Percentiles rank a stretch among this genome's conserved stretches.
Conservation (phyloP, 805 yeast genomes). For the Ogataea thermomethanolica region DNA sequence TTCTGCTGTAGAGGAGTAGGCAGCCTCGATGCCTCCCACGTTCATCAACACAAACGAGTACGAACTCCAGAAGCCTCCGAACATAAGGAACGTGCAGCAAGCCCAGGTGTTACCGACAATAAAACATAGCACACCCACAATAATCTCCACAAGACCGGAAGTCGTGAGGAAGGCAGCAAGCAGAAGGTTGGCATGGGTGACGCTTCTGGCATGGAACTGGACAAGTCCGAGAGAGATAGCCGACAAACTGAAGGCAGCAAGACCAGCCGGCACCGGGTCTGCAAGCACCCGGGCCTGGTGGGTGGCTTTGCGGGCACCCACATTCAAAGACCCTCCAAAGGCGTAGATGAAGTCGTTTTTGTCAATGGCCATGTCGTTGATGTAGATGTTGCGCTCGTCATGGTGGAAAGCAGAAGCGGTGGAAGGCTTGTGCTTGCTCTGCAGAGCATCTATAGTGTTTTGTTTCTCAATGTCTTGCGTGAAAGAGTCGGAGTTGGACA, state of each 20-base stretch:
- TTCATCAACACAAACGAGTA: slow-evolving; percentile 45
- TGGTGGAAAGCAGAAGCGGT: slow-evolving; percentile 33
- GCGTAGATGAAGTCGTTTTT: slow-evolving; percentile 58
- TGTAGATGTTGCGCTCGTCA: slow-evolving; percentile 40
- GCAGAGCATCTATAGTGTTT: slow-evolving; percentile 11
- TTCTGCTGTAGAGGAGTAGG: slow-evolving; percentile 37
- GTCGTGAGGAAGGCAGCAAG: slow-evolving; percentile 46
- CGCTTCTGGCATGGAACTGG: slow-evolving; percentile 45
- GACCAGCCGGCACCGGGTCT: slow-evolving; percentile 54
- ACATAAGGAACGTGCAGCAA: slow-evolving; percentile 47
- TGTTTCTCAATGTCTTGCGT: slow-evolving; percentile 29
- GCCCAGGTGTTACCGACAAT: slow-evolving; percentile 54
- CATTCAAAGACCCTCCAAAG: slow-evolving; percentile 55
- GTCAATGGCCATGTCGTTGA: slow-evolving; percentile 42
- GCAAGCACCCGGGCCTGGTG: slow-evolving; percentile 29
- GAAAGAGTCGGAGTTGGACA: slow-evolving; percentile 24
- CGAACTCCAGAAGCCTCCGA: slow-evolving; percentile 54
- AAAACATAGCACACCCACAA: slow-evolving; percentile 52
- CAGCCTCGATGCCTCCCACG: slow-evolving; percentile 39
- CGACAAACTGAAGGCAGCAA: slow-evolving; percentile 45
- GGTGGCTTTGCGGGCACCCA: slow-evolving; percentile 36
- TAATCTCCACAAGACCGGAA: slow-evolving; percentile 47
- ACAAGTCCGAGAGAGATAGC: slow-evolving; percentile 47
- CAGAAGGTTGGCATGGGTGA: slow-evolving; percentile 39
- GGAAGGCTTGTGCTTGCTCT: slow-evolving; percentile 8